A percentile compares a stretch with the other conserved stretches of the same genome.
Conservation (phyloP, 805 yeast genomes). For the Candida nanaspora region DNA sequence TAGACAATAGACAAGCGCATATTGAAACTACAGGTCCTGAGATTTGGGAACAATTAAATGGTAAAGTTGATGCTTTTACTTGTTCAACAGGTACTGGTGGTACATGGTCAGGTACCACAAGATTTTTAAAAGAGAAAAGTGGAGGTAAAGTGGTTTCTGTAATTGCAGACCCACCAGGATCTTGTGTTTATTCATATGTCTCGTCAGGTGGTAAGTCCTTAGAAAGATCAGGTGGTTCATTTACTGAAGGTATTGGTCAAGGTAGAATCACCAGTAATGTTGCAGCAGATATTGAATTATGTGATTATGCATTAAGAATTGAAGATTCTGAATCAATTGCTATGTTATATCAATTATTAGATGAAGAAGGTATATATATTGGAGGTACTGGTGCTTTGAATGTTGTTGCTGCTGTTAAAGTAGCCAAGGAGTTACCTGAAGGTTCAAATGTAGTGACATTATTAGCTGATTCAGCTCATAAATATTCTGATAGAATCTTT, state of each 20-base stretch:
- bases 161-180: conserved; percentile 93
- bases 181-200: conserved; percentile 73
- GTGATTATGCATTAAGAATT: conserved; percentile 76
- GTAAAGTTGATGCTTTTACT: conserved; percentile 76
- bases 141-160: conserved; percentile 63
- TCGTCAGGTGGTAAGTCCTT: conserved; percentile 60
- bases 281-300: conserved; percentile 57
- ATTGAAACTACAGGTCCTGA: conserved; percentile 90
- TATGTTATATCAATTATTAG: conserved; percentile 77
- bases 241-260: conserved; percentile 96
- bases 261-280: conserved; percentile 86
- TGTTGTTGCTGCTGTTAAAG: conserved; percentile 79
- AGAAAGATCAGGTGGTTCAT: conserved; percentile 74
- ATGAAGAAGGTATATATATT: conserved; percentile 83
- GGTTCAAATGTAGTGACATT: conserved; percentile 78
- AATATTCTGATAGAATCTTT: conserved; percentile 77
- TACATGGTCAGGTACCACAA: conserved; percentile 78
- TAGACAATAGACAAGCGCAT: conserved; percentile 85
- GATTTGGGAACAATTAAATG: conserved; percentile 78
- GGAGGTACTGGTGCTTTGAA: conserved; percentile 91
- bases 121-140: conserved; percentile 68
- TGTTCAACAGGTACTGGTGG: conserved; percentile 95
- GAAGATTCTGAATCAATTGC: conserved; percentile 75
- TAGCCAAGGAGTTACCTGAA: conserved; percentile 72
- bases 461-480: conserved; percentile 87